Evolutionary conservation across 2,329 filamentous ascomycete genomes (phyloP).

Genomic region (Nemania diffusa): DNA sequence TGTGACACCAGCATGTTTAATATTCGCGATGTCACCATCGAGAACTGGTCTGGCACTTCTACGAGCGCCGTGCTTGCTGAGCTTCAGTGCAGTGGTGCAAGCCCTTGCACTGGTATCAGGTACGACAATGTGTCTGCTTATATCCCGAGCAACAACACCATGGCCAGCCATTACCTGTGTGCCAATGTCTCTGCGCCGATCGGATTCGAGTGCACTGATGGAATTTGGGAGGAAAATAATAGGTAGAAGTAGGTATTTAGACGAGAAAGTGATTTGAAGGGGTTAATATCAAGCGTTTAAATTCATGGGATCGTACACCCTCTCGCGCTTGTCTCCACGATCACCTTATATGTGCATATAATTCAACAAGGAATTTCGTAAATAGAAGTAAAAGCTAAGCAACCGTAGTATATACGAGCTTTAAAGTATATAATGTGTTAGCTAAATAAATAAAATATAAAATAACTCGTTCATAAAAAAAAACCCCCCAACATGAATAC

Average conservation of each 20-base stretch:
- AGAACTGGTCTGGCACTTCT: conserved; percentile 33
- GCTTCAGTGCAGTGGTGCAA: conserved; percentile 32
- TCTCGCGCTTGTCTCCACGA: no score
- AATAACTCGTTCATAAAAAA: no score
- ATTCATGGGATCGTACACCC: no score
- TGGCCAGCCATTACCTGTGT: conserved; percentile 37
- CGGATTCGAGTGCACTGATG: conserved; percentile 29
- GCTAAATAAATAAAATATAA: no score
- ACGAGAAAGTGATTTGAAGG: background rate
- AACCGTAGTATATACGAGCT: no score
- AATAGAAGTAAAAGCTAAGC: no score
- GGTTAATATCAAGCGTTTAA: conserved; percentile 5
- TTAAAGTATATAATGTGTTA: no score
- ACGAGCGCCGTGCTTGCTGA: conserved; percentile 18
- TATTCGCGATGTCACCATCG: conserved; percentile 34
- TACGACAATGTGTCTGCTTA: conserved; percentile 29
- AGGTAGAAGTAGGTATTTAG: conserved; percentile 12
- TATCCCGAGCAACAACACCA: conserved; percentile 23
- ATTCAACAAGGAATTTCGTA: no score
- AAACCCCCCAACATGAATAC: no score
- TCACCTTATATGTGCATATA: no score
- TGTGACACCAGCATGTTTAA: conserved; percentile 41
- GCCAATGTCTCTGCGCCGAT: conserved; percentile 26
- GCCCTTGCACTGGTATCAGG: conserved; percentile 28
- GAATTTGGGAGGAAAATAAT: conserved; percentile 19